Evolutionary conservation across 2,329 filamentous ascomycete genomes (phyloP), one percentile per base, ranked within the genome.

Genomic region (Aureobasidium namibiae): DNA sequence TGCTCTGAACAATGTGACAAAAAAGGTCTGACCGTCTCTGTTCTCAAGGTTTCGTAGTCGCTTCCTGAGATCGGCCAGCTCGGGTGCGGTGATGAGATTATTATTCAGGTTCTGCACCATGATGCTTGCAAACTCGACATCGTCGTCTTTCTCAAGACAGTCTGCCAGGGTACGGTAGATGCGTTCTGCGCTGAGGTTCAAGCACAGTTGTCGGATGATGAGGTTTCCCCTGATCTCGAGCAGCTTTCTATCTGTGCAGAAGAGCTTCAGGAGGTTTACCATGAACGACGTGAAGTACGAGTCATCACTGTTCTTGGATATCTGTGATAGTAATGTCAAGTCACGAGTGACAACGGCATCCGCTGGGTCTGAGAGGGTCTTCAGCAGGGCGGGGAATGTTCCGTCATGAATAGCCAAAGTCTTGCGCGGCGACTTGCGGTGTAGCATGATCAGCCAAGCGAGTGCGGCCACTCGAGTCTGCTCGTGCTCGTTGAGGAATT

Each of bases 81-180:
- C 92, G 0, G 95, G 94, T 0, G 95, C 94, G 1, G 95, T 99
- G 65, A 99, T 96, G 58, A 99, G 85, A 67, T 99, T 99, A 73
- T 99, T 99, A 76, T 99, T 99, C 56, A 99, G 80, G 68, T 97
- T 97, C 72, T 99, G 94, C 31, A 99, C 91, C 94, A 99, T 99
- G 67, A 99, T 97, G 70, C 92, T 96, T 16, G 94, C 92, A 73
- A 99, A 99, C 71, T 99, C 95, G 42, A 99, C 85, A 70, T 99
- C 94, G 65, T 97, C 94, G 72, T 99, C 94, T 69, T 92, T 95
- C 72, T 97, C 94, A 10, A 99, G 88, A 66, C 94, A 96, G 67
- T 99, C 94, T 26, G 94, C 95, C 63, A 99, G 80, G 2, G 91
- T 97, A 33, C 94, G 85, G 69, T 97, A 99, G 61, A 99, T 99